Percentiles rank a stretch among this genome's conserved stretches.
Evolutionary conservation across 2,329 filamentous ascomycete species (phyloP).

Genomic region (Epichloe coenophiala): DNA sequence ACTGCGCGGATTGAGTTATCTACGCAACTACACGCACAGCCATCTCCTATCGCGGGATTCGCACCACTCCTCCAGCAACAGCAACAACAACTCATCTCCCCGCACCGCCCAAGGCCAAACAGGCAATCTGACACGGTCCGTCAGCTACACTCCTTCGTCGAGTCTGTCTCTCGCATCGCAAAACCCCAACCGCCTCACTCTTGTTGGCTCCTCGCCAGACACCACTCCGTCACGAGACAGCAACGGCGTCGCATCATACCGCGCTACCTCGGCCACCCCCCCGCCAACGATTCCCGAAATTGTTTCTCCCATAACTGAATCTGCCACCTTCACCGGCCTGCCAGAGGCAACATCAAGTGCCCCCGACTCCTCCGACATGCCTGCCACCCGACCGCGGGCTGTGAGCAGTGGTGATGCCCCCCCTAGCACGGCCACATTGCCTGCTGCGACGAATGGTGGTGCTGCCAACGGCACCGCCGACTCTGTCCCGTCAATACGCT

Average conservation of each 20-base stretch:
- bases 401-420: conserved; percentile 5
- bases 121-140: conserved; percentile 23
- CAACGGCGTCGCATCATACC: neutral
- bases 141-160: conserved; percentile 21
- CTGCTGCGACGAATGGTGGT: conserved; percentile 5
- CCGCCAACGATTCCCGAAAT: conserved; percentile 7
- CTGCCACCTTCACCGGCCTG: neutral
- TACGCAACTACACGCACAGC: conserved; percentile 57
- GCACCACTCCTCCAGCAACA: conserved; percentile 12
- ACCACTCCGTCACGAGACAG: conserved; percentile 6
- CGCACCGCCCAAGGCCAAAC: conserved; percentile 7
- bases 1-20: conserved; percentile 54
- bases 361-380: neutral
- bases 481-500: conserved; percentile 63
- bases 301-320: neutral
- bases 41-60: conserved; percentile 46
- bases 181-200: conserved; percentile 22
- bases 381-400: neutral
- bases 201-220: conserved; percentile 23
- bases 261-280: neutral
- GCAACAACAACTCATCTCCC: conserved; percentile 10
- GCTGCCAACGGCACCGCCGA: conserved; percentile 13
- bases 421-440: neutral
- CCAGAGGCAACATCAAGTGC: neutral
- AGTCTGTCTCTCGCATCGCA: conserved; percentile 11